phyloP scores from a whole-genome alignment of 352 stramenopile genomes.

The Phytophthora boehmeriae region DNA sequence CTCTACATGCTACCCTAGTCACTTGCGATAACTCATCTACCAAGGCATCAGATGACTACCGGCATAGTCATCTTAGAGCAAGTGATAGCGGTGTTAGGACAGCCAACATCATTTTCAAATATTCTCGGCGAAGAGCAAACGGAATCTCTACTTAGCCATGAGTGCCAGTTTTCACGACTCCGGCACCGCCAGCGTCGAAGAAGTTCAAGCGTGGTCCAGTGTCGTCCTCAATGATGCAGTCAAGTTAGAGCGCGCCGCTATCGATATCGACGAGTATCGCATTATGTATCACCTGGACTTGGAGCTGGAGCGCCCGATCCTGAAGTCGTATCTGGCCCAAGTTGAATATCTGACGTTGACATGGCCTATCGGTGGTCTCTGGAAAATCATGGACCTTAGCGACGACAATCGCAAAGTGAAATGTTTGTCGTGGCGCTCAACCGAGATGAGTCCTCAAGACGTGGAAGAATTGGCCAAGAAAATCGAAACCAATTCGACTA shows the following conservation, averaged over 20 bases:
- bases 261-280: slow-evolving; percentile 52
- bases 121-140: too few species aligned
- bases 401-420: slow-evolving; percentile 35
- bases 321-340: slow-evolving; percentile 34
- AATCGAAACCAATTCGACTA: slow-evolving; percentile 16
- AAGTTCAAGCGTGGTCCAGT: slow-evolving; percentile 55
- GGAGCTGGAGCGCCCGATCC: slow-evolving; percentile 47
- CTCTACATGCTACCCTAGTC: too few species aligned
- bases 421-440: slow-evolving; percentile 57
- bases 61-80: too few species aligned
- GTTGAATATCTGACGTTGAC: slow-evolving; percentile 50
- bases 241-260: slow-evolving; percentile 46
- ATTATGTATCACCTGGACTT: slow-evolving; percentile 54
- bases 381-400: slow-evolving; percentile 46
- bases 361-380: slow-evolving; percentile 58
- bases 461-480: slow-evolving; percentile 44
- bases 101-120: too few species aligned
- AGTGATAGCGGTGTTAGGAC: too few species aligned
- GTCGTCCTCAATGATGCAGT: slow-evolving; percentile 45
- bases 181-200: slow-evolving; percentile 21
- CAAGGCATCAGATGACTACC: too few species aligned
- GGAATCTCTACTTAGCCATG: too few species aligned
- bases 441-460: slow-evolving; percentile 44
- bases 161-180: slow-evolving; percentile 19
- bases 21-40: too few species aligned